Base-by-base conservation (phyloP, 805 yeast species). In the Metschnikowia arizonensis region DNA sequence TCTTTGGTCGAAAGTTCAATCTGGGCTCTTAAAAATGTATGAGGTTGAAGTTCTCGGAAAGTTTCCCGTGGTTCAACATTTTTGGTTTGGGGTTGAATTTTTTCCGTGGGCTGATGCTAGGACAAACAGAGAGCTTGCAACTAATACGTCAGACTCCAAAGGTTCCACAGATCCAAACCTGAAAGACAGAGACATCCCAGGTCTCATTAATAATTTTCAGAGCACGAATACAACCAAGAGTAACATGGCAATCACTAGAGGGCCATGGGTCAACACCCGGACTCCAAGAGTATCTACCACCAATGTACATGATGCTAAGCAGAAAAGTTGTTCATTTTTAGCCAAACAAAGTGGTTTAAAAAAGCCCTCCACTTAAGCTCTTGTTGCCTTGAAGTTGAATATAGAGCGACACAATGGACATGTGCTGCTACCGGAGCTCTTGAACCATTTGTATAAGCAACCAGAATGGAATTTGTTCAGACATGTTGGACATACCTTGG, bases 11-110 rank as follows among this genome's bases (percentile, higher is more conserved):
- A 93, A 93, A 63, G 95, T 93, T 11, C 82, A 87, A 44, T 89
- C 86, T 50, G 99, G 99, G 0, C 86, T 93, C 91, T 65, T 87
- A 21, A 93, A 91, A 62, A 93, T 93, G 99, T 93, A 88, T 66
- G 79, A 81, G 45, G 97, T 86, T 1, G 99, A 93, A 62, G 99
- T 93, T 0, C 72, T 93, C 44, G 80, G 83, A 3, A 93, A 93
- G 62, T 72, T 88, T 34, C 99, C 99, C 0, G 89, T 93, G 44
- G 82, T 91, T 56, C 99, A 93, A 63, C 99, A 93, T 64, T 89
- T 89, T 54, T 74, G 84, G 74, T 93, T 93, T 66, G 95, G 97
- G 2, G 39, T 33, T 1, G 42, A 38, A 5, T 32, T 54, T 9
- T 55, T 60, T 67, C 2, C 52, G 7, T 55, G 58, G 58, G 29